A percentile compares a stretch with the other conserved stretches of the same genome.
phyloP scores from a whole-genome alignment of 1,284 basidiomycete genomes.

The Schizophyllum amplum region DNA sequence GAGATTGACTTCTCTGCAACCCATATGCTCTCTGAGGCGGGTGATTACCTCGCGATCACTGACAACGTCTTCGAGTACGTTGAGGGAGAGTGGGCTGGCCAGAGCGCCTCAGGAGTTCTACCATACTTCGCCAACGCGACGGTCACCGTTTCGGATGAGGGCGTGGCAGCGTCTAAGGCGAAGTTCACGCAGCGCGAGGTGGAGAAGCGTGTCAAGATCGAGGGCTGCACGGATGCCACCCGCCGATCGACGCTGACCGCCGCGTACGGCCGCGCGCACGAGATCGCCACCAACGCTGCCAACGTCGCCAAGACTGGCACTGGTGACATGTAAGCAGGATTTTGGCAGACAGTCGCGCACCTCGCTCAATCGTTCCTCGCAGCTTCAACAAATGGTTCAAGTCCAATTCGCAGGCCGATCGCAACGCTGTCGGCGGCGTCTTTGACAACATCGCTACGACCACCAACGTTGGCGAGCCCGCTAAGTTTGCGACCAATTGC shows the following conservation, averaged over 20 bases:
- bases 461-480: background rate
- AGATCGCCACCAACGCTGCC: background rate
- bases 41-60: background rate
- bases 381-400: background rate
- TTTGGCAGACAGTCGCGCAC: background rate
- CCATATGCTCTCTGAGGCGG: background rate
- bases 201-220: background rate
- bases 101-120: background rate
- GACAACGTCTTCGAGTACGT: background rate
- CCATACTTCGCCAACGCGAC: background rate
- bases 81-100: background rate
- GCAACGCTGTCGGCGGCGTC: background rate
- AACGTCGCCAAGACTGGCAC: background rate
- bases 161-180: background rate
- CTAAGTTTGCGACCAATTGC: background rate
- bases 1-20: background rate
- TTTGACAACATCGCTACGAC: background rate
- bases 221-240: background rate
- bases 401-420: background rate
- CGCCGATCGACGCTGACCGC: background rate
- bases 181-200: background rate
- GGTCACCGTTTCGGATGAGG: background rate
- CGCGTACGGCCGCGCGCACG: background rate
- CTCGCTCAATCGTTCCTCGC: background rate
- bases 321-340: background rate